These are phyloP conservation scores for Rhodomyrtus tomentosa DNA, from an alignment of 345 rosid genomes.

Conservation along the genomic window DNA sequence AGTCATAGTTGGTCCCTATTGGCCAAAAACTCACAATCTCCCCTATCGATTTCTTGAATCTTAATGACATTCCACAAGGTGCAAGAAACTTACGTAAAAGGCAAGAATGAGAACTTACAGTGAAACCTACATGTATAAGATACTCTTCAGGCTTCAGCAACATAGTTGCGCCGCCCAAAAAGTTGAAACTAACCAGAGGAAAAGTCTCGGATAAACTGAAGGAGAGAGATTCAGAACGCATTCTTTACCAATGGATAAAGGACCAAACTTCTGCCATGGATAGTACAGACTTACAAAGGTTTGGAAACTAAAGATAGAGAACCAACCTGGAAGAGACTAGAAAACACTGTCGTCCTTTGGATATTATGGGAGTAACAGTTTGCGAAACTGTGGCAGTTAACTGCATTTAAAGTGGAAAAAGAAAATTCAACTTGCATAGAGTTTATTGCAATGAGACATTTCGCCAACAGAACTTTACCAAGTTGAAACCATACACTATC, in stretches of 20 bases:
- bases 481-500: background rate
- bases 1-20: background rate
- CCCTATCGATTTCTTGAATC: background rate
- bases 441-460: background rate
- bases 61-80: background rate
- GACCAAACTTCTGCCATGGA: background rate
- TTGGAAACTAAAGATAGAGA: constrained; percentile 5
- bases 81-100: background rate
- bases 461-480: background rate
- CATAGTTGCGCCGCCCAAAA: constrained; percentile 85
- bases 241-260: background rate
- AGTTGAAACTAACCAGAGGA: constrained; percentile 75
- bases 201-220: constrained; percentile 56
- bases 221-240: background rate
- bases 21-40: background rate
- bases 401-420: constrained; percentile 23
- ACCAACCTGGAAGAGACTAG: constrained; percentile 60
- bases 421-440: background rate
- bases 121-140: constrained; percentile 58
- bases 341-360: constrained; percentile 76
- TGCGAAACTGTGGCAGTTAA: constrained; percentile 49
- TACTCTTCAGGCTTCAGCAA: constrained; percentile 73
- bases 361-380: constrained; percentile 45
- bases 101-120: constrained; percentile 31
- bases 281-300: background rate